A percentile compares a stretch with the other conserved stretches of the same genome.
Evolutionary conservation across 2,329 filamentous ascomycete genomes (phyloP).

Genomic region (Huntiella decipiens): DNA sequence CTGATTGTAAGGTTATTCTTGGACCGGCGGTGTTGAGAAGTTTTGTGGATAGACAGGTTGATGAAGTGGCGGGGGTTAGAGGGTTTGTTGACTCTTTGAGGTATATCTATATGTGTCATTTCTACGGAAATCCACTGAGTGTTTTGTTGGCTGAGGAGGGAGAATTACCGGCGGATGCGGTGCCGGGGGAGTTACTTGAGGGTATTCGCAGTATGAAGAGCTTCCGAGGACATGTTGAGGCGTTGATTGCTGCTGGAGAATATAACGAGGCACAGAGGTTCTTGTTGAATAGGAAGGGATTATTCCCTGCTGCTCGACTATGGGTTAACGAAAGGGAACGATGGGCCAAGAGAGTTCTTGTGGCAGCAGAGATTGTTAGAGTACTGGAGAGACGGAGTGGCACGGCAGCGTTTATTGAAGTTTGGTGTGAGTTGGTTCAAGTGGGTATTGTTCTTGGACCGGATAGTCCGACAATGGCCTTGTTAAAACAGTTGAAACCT

Average conservation of each 20-base stretch:
- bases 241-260: conserved; percentile 4
- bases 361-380: conserved; percentile 5
- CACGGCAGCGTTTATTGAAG: conserved; percentile 2
- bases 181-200: conserved; percentile 45
- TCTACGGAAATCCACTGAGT: conserved; percentile 59
- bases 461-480: conserved; percentile 33
- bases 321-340: conserved; percentile 1
- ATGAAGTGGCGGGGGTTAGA: conserved; percentile 60
- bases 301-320: not conserved
- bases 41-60: conserved; percentile 52
- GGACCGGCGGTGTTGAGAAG: conserved; percentile 43
- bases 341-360: conserved; percentile 5
- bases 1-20: conserved; percentile 37
- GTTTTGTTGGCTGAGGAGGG: conserved; percentile 30
- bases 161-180: conserved; percentile 14
- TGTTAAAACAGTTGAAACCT: conserved; percentile 41
- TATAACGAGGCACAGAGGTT: not conserved
- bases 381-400: conserved; percentile 6
- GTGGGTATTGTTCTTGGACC: conserved; percentile 34
- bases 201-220: conserved; percentile 50
- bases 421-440: conserved; percentile 40
- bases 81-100: conserved; percentile 52
- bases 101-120: conserved; percentile 76
- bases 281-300: conserved; percentile 1
- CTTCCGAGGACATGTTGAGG: conserved; percentile 28